Conservation (phyloP, 371 early-diverging fungal genomes). For the Entomophthora muscae region DNA sequence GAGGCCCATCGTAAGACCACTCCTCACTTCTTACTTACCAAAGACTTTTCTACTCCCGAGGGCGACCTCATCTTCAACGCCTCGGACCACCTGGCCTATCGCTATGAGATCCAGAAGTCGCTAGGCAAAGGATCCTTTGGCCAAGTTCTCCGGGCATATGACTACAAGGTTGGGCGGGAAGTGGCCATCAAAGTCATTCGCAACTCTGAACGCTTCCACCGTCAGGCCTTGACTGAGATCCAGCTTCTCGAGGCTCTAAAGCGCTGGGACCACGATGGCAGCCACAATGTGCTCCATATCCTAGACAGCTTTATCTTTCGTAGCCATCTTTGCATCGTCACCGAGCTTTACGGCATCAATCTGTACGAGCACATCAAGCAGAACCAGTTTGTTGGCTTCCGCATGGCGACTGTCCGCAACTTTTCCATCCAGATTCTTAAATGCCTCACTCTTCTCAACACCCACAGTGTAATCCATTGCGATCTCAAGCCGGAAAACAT, state of each 20-base stretch:
- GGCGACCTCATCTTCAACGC: slow-evolving; percentile 1
- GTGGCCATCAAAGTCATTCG: slow-evolving; percentile 96
- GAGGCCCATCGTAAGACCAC: not conserved
- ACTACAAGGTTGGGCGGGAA: slow-evolving; percentile 58
- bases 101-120: slow-evolving; percentile 72
- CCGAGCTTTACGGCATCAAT: slow-evolving; percentile 86
- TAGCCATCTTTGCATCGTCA: slow-evolving; percentile 84
- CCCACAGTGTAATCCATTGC: slow-evolving; percentile 85
- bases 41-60: not conserved
- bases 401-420: slow-evolving; percentile 60
- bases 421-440: slow-evolving; percentile 79
- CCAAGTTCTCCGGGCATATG: slow-evolving; percentile 89
- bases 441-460: slow-evolving; percentile 56
- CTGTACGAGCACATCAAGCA: slow-evolving; percentile 86
- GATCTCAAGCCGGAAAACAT: slow-evolving; percentile 98
- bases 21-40: not conserved
- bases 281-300: slow-evolving; percentile 64
- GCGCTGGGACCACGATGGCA: slow-evolving; percentile 35
- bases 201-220: slow-evolving; percentile 75
- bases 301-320: slow-evolving; percentile 73
- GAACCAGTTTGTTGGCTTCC: slow-evolving; percentile 73
- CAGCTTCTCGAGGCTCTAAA: slow-evolving; percentile 57
- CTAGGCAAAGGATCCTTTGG: slow-evolving; percentile 98
- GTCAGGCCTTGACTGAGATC: slow-evolving; percentile 88
- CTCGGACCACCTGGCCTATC: slow-evolving; percentile 6